Percentiles rank a stretch among this genome's conserved stretches.
These are phyloP conservation scores for Ascochyta lentis DNA, from an alignment of 2,329 filamentous ascomycete genomes.

Conservation along the genomic window DNA sequence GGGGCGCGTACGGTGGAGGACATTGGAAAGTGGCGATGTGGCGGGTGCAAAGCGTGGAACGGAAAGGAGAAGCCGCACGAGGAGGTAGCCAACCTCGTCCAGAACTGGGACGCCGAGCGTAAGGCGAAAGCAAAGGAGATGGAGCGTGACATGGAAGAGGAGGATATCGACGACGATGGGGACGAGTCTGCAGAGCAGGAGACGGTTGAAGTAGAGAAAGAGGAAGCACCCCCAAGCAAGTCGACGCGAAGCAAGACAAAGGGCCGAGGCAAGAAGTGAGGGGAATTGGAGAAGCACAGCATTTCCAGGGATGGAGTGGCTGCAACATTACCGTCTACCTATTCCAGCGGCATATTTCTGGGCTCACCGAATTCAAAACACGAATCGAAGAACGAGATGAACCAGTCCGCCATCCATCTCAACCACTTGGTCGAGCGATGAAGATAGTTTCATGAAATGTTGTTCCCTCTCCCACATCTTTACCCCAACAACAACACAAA, in stretches of 20 bases:
- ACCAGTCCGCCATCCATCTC: no score
- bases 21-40: constrained; percentile 86
- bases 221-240: constrained; percentile 38
- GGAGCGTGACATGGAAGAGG: constrained; percentile 32
- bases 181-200: constrained; percentile 16
- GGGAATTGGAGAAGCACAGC: no score
- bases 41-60: constrained; percentile 81
- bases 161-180: constrained; percentile 30
- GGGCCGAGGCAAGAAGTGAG: constrained; percentile 49
- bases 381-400: not conserved
- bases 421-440: no score
- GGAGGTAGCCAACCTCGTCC: constrained; percentile 56
- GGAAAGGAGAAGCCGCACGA: constrained; percentile 78
- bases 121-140: constrained; percentile 35
- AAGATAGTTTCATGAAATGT: no score
- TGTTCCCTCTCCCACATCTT: no score
- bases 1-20: constrained; percentile 79
- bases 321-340: no score
- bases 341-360: constrained; percentile 3
- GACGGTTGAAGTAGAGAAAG: constrained; percentile 5
- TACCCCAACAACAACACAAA: no score
- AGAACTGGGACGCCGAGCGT: constrained; percentile 61
- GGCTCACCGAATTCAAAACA: not conserved
- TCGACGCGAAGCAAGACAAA: constrained; percentile 53
- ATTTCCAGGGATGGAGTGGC: no score